phyloP scores from a whole-genome alignment of 2,329 filamentous ascomycete species.

The Sphaerulina musiva region DNA sequence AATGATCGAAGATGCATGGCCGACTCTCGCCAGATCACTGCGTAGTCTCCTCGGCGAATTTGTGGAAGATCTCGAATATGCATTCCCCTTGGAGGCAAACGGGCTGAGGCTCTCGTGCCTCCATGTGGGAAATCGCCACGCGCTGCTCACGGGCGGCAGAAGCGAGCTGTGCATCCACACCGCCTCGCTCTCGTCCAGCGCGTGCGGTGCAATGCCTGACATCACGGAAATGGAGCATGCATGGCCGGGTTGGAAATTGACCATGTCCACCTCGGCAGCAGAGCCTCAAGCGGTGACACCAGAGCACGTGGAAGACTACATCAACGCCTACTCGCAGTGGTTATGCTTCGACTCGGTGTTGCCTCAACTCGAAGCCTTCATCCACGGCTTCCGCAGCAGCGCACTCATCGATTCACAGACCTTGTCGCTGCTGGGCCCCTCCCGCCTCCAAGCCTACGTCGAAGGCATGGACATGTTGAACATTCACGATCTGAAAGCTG shows the following conservation, averaged over 20 bases:
- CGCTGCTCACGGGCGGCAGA: background rate
- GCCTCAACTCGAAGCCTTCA: slow-evolving; percentile 74
- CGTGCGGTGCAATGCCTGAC: background rate
- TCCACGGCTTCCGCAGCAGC: slow-evolving; percentile 59
- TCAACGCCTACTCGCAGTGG: slow-evolving; percentile 78
- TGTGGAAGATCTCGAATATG: slow-evolving; percentile 75
- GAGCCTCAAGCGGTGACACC: slow-evolving; percentile 68
- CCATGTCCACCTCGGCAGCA: slow-evolving; percentile 12
- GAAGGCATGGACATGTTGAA: slow-evolving; percentile 81
- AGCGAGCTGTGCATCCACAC: slow-evolving; percentile 2
- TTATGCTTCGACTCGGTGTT: slow-evolving; percentile 70
- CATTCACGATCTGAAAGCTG: slow-evolving; percentile 61
- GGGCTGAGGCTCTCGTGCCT: slow-evolving; percentile 47
- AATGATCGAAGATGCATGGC: slow-evolving; percentile 83
- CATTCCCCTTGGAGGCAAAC: slow-evolving; percentile 64
- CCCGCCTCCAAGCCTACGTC: slow-evolving; percentile 66
- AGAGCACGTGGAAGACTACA: slow-evolving; percentile 68
- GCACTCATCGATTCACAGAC: slow-evolving; percentile 18
- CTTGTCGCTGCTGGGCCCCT: slow-evolving; percentile 55
- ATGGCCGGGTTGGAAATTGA: slow-evolving; percentile 53
- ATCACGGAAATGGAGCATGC: slow-evolving; percentile 13
- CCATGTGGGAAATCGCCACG: background rate
- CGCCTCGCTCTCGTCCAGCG: background rate
- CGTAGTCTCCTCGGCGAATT: slow-evolving; percentile 68
- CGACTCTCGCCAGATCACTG: slow-evolving; percentile 68